Evolutionary conservation across 306 rosid species (phyloP).

Genomic region (Vigna angularis): DNA sequence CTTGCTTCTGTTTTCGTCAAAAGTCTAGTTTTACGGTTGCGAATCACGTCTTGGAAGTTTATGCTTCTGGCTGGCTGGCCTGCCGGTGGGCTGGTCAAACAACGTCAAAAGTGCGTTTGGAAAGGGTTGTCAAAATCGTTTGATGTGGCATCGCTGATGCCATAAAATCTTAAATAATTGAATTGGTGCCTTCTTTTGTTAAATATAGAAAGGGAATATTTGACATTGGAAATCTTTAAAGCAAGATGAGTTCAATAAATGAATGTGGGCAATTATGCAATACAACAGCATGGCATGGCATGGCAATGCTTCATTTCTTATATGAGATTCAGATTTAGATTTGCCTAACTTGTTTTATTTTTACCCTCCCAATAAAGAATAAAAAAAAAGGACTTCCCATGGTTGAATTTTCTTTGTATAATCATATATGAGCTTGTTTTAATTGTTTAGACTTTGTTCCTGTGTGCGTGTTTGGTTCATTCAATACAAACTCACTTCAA

Average conservation of each 20-base stretch:
- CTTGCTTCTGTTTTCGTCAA: constrained; percentile 35
- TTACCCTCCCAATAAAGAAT: neutral
- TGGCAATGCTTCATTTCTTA: neutral
- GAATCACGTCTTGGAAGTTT: neutral
- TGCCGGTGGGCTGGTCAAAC: constrained; percentile 1
- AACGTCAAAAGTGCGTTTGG: constrained; percentile 18
- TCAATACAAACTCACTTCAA: no score
- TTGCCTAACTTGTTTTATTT: neutral
- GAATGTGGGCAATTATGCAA: neutral
- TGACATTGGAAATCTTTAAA: neutral
- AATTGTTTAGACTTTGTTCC: neutral
- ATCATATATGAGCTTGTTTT: neutral
- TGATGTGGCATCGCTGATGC: no score
- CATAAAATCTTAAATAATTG: neutral
- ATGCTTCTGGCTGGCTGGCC: neutral
- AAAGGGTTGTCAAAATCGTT: no score
- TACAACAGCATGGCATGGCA: neutral
- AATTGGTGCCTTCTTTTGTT: neutral
- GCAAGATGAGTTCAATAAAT: constrained; percentile 11
- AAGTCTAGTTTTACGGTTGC: constrained; percentile 6
- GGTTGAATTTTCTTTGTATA: neutral
- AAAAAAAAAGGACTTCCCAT: neutral
- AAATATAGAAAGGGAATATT: neutral
- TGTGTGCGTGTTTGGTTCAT: no score
- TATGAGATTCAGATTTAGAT: neutral